Evolutionary conservation across 1,284 basidiomycete species (phyloP).

Genomic region (Tylopilus sp.): DNA sequence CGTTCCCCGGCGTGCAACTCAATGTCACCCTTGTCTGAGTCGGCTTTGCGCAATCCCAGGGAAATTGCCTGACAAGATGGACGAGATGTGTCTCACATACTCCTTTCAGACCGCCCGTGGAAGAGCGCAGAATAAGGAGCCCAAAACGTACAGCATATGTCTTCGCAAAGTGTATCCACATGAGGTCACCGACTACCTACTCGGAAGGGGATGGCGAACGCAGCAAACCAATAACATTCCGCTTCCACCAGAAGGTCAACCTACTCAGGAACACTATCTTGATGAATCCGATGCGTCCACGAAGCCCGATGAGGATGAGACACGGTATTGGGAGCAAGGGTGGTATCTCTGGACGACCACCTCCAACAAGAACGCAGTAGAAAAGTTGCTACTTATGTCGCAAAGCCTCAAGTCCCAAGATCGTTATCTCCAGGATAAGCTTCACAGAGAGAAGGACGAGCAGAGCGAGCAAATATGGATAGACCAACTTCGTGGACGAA

Average conservation of each 20-base stretch:
- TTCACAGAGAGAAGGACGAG: slow-evolving; percentile 12
- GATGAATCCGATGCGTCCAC: slow-evolving; percentile 37
- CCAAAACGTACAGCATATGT: slow-evolving; percentile 64
- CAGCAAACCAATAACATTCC: slow-evolving; percentile 39
- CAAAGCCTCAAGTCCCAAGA: slow-evolving; percentile 50
- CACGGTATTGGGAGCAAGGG: slow-evolving; percentile 65
- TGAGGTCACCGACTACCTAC: slow-evolving; percentile 58
- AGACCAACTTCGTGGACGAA: slow-evolving; percentile 22
- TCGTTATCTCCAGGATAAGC: slow-evolving; percentile 24
- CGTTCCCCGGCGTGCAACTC: background rate
- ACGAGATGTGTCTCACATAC: slow-evolving; percentile 73
- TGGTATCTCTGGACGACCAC: slow-evolving; percentile 70
- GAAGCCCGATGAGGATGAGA: slow-evolving; percentile 35
- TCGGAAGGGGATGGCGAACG: slow-evolving; percentile 29
- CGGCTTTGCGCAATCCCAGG: slow-evolving; percentile 36
- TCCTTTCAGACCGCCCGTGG: slow-evolving; percentile 63
- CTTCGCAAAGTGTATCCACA: slow-evolving; percentile 69
- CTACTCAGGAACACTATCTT: slow-evolving; percentile 20
- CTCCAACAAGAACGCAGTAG: slow-evolving; percentile 48
- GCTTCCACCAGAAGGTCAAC: slow-evolving; percentile 61
- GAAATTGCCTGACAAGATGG: slow-evolving; percentile 51
- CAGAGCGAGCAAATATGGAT: slow-evolving; percentile 22
- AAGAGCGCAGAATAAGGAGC: slow-evolving; percentile 51
- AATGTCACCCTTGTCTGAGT: background rate
- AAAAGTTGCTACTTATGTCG: slow-evolving; percentile 59